Conservation (phyloP, 148 eudicot genomes). For the Rhododendron henanense region DNA sequence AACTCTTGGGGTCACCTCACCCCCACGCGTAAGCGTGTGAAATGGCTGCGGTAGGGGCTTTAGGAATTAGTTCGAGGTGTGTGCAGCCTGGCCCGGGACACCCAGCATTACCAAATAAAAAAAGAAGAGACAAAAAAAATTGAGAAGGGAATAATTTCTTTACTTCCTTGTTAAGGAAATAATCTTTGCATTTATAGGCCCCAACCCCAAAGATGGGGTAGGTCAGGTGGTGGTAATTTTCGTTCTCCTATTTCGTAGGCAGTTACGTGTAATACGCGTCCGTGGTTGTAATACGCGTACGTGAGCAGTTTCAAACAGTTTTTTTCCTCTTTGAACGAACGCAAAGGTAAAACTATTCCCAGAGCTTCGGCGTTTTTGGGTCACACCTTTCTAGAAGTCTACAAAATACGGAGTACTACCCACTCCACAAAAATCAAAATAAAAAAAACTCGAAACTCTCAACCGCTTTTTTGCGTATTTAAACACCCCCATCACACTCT, state of each 20-base stretch:
- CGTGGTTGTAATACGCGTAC: background rate
- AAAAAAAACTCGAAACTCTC: background rate
- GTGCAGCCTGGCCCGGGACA: no score
- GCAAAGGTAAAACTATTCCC: background rate
- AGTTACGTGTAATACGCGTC: background rate
- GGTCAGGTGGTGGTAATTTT: background rate
- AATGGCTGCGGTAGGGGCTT: no score
- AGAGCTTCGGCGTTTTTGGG: background rate
- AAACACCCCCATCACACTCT: background rate
- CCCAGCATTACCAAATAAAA: no score
- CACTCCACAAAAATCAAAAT: no score
- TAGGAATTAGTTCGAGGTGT: no score
- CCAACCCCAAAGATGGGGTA: background rate
- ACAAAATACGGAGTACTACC: no score
- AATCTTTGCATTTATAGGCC: background rate
- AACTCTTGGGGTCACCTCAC: no score
- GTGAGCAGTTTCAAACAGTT: background rate
- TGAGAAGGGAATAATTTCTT: no score
- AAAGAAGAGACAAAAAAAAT: no score
- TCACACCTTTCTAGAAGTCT: no score
- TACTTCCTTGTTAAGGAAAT: no score
- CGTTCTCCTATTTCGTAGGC: background rate
- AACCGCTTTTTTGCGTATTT: slow-evolving; percentile 1
- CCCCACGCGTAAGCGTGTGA: no score
- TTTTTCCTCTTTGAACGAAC: background rate